These are phyloP conservation scores for Candida hungchunana DNA, from an alignment of 805 yeast species.

Conservation along the genomic window DNA sequence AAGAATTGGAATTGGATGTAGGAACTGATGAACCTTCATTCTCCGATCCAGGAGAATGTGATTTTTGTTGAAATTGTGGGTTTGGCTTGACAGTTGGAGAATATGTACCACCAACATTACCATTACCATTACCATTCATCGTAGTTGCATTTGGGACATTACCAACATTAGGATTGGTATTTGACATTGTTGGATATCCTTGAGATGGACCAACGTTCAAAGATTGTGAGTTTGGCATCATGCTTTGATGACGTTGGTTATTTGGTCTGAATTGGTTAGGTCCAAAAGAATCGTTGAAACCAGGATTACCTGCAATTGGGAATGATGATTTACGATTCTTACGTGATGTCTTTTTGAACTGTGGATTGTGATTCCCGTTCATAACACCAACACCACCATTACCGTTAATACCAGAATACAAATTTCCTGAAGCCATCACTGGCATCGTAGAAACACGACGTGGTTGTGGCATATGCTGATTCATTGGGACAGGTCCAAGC, in stretches of 20 bases:
- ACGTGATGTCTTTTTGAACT: constrained; percentile 37
- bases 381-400: constrained; percentile 8
- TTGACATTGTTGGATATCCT: background rate
- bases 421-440: constrained; percentile 12
- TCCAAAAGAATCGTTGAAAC: constrained; percentile 4
- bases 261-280: constrained; percentile 6
- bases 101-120: constrained; percentile 3
- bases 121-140: constrained; percentile 5
- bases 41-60: constrained; percentile 9
- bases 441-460: constrained; percentile 27
- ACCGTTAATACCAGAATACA: constrained; percentile 12
- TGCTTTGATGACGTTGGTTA: constrained; percentile 6
- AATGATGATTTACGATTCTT: constrained; percentile 41
- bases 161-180: constrained; percentile 1
- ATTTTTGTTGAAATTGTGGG: constrained; percentile 11
- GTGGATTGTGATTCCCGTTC: constrained; percentile 14
- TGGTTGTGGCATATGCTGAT: constrained; percentile 15
- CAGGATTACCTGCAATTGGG: constrained; percentile 17
- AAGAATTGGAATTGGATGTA: constrained; percentile 10
- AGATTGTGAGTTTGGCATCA: constrained; percentile 7
- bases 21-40: constrained; percentile 5
- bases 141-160: constrained; percentile 6
- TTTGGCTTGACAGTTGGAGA: constrained; percentile 12
- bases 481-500: background rate
- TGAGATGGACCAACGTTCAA: constrained; percentile 4